Evolutionary conservation across 768 basidiomycete genomes (phyloP).

Genomic region (Lactarius hengduanensis): DNA sequence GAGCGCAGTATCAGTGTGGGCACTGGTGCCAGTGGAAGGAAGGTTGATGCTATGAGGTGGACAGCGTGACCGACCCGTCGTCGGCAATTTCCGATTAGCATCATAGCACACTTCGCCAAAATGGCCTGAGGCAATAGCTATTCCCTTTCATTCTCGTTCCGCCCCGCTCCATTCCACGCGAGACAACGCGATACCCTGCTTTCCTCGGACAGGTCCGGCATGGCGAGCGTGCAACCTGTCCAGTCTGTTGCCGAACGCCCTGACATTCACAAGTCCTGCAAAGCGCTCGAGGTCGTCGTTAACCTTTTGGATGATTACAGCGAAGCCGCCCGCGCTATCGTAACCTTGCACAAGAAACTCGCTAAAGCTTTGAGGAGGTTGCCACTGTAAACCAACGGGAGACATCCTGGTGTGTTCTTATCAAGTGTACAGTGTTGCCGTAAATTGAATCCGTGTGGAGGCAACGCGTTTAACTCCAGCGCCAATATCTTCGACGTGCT

Average conservation of each 20-base stretch:
- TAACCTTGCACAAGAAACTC: slow-evolving; percentile 70
- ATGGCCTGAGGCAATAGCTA: not conserved
- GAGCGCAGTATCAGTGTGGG: slow-evolving; percentile 14
- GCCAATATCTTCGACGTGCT: slow-evolving; percentile 68
- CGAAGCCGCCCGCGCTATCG: slow-evolving; percentile 62
- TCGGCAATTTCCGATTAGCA: slow-evolving; percentile 13
- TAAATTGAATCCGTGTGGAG: slow-evolving; percentile 38
- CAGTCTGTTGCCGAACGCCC: slow-evolving; percentile 53
- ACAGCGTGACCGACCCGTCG: too few species aligned
- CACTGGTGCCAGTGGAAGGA: slow-evolving; percentile 7
- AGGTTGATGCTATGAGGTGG: not conserved
- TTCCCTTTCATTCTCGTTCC: not conserved
- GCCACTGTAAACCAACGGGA: slow-evolving; percentile 54
- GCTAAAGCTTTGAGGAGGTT: slow-evolving; percentile 68
- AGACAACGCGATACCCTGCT: slow-evolving; percentile 9
- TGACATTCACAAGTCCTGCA: slow-evolving; percentile 82
- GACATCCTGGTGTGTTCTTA: slow-evolving; percentile 58
- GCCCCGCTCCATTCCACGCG: not conserved
- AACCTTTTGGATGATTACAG: slow-evolving; percentile 70
- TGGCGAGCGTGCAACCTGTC: slow-evolving; percentile 25
- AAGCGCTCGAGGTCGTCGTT: slow-evolving; percentile 66
- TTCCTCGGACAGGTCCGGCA: slow-evolving; percentile 3
- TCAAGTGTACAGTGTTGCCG: not conserved
- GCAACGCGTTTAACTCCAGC: slow-evolving; percentile 63
- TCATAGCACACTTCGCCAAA: slow-evolving; percentile 7